Percentiles rank a stretch among this genome's conserved stretches.
Evolutionary conservation across 179 eudicot species (phyloP).

Genomic region (Silene coronaria): DNA sequence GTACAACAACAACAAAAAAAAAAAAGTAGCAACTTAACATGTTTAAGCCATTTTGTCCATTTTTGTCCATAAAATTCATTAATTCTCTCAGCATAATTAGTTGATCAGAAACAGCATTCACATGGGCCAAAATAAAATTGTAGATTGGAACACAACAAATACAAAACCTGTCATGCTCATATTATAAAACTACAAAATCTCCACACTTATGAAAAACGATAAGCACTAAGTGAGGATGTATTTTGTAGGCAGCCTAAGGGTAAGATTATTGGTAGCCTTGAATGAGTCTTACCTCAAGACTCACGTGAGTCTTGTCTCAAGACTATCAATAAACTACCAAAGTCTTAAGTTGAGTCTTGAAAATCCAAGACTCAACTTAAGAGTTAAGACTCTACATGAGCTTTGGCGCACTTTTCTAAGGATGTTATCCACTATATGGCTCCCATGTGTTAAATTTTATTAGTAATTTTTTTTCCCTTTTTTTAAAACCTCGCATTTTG

Average conservation of each 20-base stretch:
- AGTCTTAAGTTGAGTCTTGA: too few species aligned
- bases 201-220: background rate
- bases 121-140: background rate
- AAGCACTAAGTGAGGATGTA: background rate
- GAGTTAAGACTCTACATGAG: too few species aligned
- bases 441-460: too few species aligned
- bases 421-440: too few species aligned
- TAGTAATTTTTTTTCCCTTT: too few species aligned
- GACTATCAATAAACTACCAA: too few species aligned
- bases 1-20: background rate
- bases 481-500: too few species aligned
- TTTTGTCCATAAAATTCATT: background rate
- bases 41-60: background rate
- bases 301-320: too few species aligned
- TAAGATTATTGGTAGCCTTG: too few species aligned
- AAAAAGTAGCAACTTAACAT: background rate
- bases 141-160: background rate
- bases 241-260: background rate
- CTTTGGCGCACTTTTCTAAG: too few species aligned
- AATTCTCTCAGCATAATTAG: background rate
- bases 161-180: background rate
- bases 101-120: background rate
- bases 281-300: too few species aligned
- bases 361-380: too few species aligned
- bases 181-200: background rate